Evolutionary conservation across 306 rosid species (phyloP).

Genomic region (Quercus ilex): DNA sequence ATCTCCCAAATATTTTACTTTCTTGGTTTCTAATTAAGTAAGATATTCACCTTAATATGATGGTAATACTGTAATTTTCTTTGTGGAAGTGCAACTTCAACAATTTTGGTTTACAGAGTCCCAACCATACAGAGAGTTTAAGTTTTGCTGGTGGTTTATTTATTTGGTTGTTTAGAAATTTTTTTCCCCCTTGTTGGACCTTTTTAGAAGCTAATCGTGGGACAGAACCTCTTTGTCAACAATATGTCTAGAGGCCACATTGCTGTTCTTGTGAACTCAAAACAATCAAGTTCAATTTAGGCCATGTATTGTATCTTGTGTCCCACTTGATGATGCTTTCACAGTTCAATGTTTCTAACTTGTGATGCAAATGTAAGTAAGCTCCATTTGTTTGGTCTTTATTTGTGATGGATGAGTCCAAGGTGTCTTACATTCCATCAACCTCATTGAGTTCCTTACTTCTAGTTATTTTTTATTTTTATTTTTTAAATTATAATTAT

Average conservation of each 20-base stretch:
- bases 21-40: not conserved
- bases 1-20: not conserved
- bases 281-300: too few relatives aligned
- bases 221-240: too few relatives aligned
- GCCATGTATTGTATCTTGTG: not conserved
- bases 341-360: not conserved
- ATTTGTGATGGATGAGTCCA: not conserved
- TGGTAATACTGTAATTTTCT: not conserved
- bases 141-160: too few relatives aligned
- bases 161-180: too few relatives aligned
- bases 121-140: not conserved
- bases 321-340: not conserved
- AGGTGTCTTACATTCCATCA: not conserved
- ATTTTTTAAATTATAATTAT: too few relatives aligned
- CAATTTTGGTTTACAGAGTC: not conserved
- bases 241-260: too few relatives aligned
- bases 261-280: too few relatives aligned
- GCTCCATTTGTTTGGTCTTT: not conserved
- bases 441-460: not conserved
- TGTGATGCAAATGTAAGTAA: not conserved
- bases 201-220: too few relatives aligned
- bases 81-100: not conserved
- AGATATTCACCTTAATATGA: not conserved
- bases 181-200: too few relatives aligned
- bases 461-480: too few relatives aligned